These are phyloP conservation scores for Nannochloropsis gaditana DNA, from an alignment of 108 stramenopile species.

Conservation along the genomic window DNA sequence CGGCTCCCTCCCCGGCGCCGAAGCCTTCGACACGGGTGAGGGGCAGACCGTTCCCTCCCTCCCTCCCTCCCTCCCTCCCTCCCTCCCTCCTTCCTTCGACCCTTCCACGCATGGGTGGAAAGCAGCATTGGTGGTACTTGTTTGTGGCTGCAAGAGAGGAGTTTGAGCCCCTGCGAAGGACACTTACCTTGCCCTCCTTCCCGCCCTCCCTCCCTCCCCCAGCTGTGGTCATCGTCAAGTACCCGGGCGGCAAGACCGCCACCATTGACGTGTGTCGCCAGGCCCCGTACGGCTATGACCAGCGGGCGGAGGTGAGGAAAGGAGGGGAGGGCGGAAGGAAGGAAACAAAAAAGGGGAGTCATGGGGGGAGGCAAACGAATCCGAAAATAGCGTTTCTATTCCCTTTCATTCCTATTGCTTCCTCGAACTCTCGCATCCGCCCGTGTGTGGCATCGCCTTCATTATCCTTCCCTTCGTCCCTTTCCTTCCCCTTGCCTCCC, in stretches of 20 bases:
- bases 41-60: background rate
- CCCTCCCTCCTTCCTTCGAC: background rate
- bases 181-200: background rate
- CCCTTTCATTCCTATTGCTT: background rate
- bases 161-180: background rate
- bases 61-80: background rate
- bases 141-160: background rate
- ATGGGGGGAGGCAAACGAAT: background rate
- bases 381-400: background rate
- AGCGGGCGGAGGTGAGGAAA: conserved; percentile 77
- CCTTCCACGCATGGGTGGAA: background rate
- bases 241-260: conserved; percentile 74
- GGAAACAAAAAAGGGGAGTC: background rate
- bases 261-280: conserved; percentile 94
- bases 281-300: conserved; percentile 89
- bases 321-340: background rate
- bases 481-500: background rate
- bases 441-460: background rate
- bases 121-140: background rate
- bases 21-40: conserved; percentile 75
- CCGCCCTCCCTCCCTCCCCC: background rate
- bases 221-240: conserved; percentile 76
- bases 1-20: conserved; percentile 67
- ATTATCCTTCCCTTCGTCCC: background rate
- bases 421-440: background rate